Percentiles rank a stretch among this genome's conserved stretches.
Conservation (phyloP, 768 basidiomycete genomes). For the Macrolepiota dolichaula region DNA sequence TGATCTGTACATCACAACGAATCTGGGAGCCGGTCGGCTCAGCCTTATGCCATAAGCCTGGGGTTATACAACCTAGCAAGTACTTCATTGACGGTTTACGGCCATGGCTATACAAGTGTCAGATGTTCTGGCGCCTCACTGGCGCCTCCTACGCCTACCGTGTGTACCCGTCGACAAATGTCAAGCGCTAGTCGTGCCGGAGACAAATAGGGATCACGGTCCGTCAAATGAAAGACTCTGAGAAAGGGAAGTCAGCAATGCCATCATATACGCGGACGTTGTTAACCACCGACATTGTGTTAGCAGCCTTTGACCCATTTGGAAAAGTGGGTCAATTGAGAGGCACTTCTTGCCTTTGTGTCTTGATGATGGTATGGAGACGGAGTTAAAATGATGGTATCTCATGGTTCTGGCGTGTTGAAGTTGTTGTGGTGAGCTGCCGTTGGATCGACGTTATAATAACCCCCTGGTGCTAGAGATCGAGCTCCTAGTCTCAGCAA, state of each 20-base stretch:
- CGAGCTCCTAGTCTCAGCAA: no score
- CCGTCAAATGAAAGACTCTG: not conserved
- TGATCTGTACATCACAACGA: no score
- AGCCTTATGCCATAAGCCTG: no score
- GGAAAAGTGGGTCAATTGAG: not conserved
- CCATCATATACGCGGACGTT: not conserved
- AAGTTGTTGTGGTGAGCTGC: not conserved
- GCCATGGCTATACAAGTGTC: not conserved
- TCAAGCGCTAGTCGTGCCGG: not conserved
- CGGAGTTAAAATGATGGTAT: not conserved
- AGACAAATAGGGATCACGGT: not conserved
- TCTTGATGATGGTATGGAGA: not conserved
- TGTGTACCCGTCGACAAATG: not conserved
- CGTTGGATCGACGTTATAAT: not conserved
- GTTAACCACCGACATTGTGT: slow-evolving; percentile 1
- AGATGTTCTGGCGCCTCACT: not conserved
- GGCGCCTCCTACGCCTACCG: not conserved
- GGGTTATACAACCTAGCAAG: not conserved
- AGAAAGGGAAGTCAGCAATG: not conserved
- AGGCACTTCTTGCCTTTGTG: not conserved
- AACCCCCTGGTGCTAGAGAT: not conserved
- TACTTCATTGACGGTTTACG: not conserved
- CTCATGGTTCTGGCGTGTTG: not conserved
- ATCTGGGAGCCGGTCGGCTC: no score
- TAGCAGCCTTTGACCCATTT: slow-evolving; percentile 2